Evolutionary conservation across 441 rosid species (phyloP), one percentile per base, ranked within the genome.

Genomic region (Pelargonium australe): DNA sequence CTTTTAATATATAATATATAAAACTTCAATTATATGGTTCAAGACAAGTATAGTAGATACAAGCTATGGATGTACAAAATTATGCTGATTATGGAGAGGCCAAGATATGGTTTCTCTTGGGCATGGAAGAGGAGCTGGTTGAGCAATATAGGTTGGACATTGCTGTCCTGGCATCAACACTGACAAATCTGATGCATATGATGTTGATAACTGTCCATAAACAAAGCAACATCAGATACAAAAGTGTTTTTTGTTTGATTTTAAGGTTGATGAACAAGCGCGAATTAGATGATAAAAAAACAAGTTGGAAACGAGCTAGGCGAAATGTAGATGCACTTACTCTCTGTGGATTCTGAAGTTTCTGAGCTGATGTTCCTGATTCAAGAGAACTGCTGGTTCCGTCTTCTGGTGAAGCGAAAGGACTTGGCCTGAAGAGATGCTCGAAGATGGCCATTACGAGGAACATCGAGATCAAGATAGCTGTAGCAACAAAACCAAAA

Each of bases 101-200:
- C 89, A 87, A 65, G 58, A 75, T 44, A 85, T 76, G 70, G 86
- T 84, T 81, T 93, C 97, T 76, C 96, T 88, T 31, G 74, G 73
- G 75, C 96, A 87, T 55, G 98, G 90, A 14, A 91, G 83, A 19
- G 98, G 98, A 63, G 96, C 93, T 16, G 90, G 90, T 75, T 85
- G 90, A 12, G 98, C 98, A 67, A 93, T 87, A 79, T 78, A 83
- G 68, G 96, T 91, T 11, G 98, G 96, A 55, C 79, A 47, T 17
- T 81, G 81, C 74, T 88, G 86, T 31, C 97, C 98, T 1, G 98
- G 98, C 98, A 93, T 93, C 82, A 89, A 63, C 31, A 93, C 96
- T 62, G 96, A 87, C 74, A 85, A 85, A 76, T 89, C 97, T 2
- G 84, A 71, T 62, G 85, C 85, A 66, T 77, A 75, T 25, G 81